Base-by-base conservation (phyloP, 2,329 filamentous ascomycete species). In the Paraconiothyrium brasiliense region DNA sequence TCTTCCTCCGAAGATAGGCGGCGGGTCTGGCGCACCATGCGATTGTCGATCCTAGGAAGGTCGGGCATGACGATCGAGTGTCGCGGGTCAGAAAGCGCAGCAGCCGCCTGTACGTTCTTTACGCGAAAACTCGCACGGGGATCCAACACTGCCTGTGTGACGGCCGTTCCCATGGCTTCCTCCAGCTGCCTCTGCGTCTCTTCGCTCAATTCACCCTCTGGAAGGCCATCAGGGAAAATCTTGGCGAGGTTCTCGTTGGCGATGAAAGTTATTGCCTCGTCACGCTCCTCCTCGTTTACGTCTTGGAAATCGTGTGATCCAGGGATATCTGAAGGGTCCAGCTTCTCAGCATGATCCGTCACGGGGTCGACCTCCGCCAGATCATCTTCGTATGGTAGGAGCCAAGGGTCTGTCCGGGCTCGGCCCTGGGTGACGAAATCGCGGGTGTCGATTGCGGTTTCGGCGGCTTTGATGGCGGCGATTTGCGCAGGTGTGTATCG, bases 401-500 rank as follows among this genome's bases (percentile, higher is more conserved):
- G 84, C 83, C 92, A 91, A 9, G 89, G 85, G 76, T 97, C 93
- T 58, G 83, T 85, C 63, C 93, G 89, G 69, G 92, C 79, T 47
- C 87, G 85, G 67, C 90, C 92, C 80, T 95, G 91, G 37, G 87
- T 84, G 46, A 90, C 84, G 75, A 97, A 76, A 78, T 98, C 92
- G 67, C 88, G 84, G 10, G 90, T 82, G 74, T 91, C 85, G 76
- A 97, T 89, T 67, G 91, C 88, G 63, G 86, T 82, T 80, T 97
- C 94, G 71, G 90, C 93, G 51, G 91, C 91, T 80, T 91, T 85
- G 75, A 98, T 88, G 60, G 93, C 92, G 59, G 87, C 88, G 69
- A 96, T 84, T 82, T 98, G 94, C 76, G 90, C 88, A 16, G 89
- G 85, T 0, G 92, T 92, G 83, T 97, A 98, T 70, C 86, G 86